These are phyloP conservation scores for Dittrichia graveolens DNA, from an alignment of 129 eudicot genomes.

Conservation along the genomic window DNA sequence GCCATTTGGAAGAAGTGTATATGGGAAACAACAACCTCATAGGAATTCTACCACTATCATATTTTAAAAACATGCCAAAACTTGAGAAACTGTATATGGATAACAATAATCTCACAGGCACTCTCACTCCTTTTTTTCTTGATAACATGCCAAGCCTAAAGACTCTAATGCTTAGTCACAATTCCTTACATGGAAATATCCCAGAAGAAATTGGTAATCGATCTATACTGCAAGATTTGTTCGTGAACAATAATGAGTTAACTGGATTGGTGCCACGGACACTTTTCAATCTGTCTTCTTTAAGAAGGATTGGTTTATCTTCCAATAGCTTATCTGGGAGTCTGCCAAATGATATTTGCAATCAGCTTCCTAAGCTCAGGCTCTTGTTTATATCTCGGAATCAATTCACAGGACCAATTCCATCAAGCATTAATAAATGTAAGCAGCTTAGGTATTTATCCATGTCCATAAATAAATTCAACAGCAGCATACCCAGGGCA, in stretches of 20 bases:
- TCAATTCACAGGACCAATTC: slow-evolving; percentile 36
- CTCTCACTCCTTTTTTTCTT: slow-evolving; percentile 19
- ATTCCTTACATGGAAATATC: slow-evolving; percentile 35
- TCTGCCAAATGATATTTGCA: slow-evolving; percentile 33
- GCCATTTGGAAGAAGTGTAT: slow-evolving; percentile 8
- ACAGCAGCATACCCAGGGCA: slow-evolving; percentile 35
- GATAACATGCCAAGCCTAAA: slow-evolving; percentile 31
- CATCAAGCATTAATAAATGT: slow-evolving; percentile 31
- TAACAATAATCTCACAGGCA: slow-evolving; percentile 37
- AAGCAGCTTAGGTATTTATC: slow-evolving; percentile 30
- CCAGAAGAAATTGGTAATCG: slow-evolving; percentile 32
- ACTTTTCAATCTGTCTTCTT: slow-evolving; percentile 39
- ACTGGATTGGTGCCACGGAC: slow-evolving; percentile 36
- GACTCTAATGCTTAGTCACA: slow-evolving; percentile 11
- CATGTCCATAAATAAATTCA: slow-evolving; percentile 26
- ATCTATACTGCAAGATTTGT: neutral
- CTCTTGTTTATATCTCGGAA: slow-evolving; percentile 9
- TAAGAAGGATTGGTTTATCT: slow-evolving; percentile 19
- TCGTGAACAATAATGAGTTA: slow-evolving; percentile 33
- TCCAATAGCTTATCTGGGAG: slow-evolving; percentile 28
- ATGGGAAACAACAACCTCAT: slow-evolving; percentile 26
- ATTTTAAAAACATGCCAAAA: slow-evolving; percentile 16
- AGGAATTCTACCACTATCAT: slow-evolving; percentile 33
- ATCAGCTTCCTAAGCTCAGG: neutral
- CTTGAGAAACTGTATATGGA: slow-evolving; percentile 23